Conservation (phyloP, 345 rosid genomes). For the Brassica napus region Da-Ae NC_063438.1:25607001-25607500, state of each 20-base stretch:
- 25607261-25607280: neutral
- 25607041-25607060: neutral
- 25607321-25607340: conserved; percentile 37
- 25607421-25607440: conserved; percentile 25
- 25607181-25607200: conserved; percentile 15
- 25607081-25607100: conserved; percentile 42
- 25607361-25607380: conserved; percentile 26
- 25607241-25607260: conserved; percentile 19
- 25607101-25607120: conserved; percentile 39
- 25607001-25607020: conserved; percentile 30
- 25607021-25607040: conserved; percentile 11
- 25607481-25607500: conserved; percentile 27
- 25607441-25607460: conserved; percentile 4
- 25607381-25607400: conserved; percentile 10
- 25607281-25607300: conserved; percentile 12
- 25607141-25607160: conserved; percentile 14
- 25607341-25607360: conserved; percentile 27
- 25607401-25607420: conserved; percentile 16
- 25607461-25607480: conserved; percentile 17
- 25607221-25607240: conserved; percentile 10
- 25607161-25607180: conserved; percentile 3
- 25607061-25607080: conserved; percentile 34
- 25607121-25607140: conserved; percentile 35
- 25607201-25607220: conserved; percentile 2
- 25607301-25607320: conserved; percentile 26